A percentile compares a stretch with the other conserved stretches of the same genome.
These are phyloP conservation scores for Citrullus mucosospermus DNA, from an alignment of 306 rosid species.

Conservation along the genomic window DNA sequence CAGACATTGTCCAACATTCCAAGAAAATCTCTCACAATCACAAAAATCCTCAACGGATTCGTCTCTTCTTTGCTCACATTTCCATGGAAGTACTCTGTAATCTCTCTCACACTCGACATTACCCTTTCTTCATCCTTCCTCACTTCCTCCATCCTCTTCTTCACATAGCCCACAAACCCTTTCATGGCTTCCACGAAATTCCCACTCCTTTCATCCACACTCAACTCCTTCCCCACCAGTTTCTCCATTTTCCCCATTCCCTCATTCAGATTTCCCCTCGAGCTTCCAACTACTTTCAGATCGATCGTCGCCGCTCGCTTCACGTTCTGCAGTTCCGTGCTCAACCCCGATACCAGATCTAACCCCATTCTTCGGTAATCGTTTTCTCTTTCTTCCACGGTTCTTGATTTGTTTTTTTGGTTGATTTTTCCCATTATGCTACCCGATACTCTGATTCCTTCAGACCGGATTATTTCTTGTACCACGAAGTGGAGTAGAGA, in stretches of 20 bases:
- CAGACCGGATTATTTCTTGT: constrained; percentile 70
- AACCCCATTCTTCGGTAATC: constrained; percentile 82
- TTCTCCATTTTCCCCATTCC: constrained; percentile 34
- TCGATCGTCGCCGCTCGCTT: constrained; percentile 81
- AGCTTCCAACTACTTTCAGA: constrained; percentile 64
- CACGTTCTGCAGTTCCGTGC: constrained; percentile 76
- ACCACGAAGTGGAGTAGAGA: constrained; percentile 88
- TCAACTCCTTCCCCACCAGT: constrained; percentile 29
- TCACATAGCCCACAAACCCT: constrained; percentile 38
- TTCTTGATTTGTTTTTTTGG: constrained; percentile 39
- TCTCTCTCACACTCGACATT: constrained; percentile 52
- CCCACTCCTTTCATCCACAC: constrained; percentile 22
- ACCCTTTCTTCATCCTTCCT: constrained; percentile 60
- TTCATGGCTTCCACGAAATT: constrained; percentile 36
- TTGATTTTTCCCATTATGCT: constrained; percentile 92
- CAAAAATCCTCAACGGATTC: constrained; percentile 70
- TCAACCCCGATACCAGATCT: constrained; percentile 72
- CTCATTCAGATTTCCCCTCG: constrained; percentile 51
- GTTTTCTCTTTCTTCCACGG: constrained; percentile 66
- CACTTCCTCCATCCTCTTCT: constrained; percentile 38
- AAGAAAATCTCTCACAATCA: constrained; percentile 86
- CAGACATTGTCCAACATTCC: constrained; percentile 85
- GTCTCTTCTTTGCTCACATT: constrained; percentile 73
- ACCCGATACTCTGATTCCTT: constrained; percentile 69
- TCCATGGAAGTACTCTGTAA: constrained; percentile 88